Evolutionary conservation across 768 basidiomycete genomes (phyloP), one percentile per base, ranked within the genome.

Genomic region (Lactifluus rugatus): DNA sequence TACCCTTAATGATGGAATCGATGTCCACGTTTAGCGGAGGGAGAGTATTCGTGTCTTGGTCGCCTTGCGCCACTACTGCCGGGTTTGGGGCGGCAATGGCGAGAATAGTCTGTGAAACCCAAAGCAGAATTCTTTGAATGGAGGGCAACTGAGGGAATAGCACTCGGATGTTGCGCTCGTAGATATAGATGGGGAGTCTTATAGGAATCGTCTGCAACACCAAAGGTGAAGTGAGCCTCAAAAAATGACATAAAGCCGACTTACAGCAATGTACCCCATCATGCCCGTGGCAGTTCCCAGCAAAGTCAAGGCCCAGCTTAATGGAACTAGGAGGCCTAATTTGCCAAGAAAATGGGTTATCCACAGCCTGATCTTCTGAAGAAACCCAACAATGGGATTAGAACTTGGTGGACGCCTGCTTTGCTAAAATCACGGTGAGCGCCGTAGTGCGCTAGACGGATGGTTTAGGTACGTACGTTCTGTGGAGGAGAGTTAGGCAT

Each of bases 81-180:
- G 17, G 28, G 2, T n/a, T 8, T 2, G 36, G 45, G 36, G 41
- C 26, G 1, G 17, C 8, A 2, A n/a, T n/a, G n/a, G 21, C 17
- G 17, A 53, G 45, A 8, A 53, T 11, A 0, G 28, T 23, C 13
- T 45, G 32, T 19, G 51, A 45, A 9, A 32, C 14, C 13, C n/a
- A 16, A 17, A 28, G 13, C 7, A 59, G 26, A 34, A 28, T 11
- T 10, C 2, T 28, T 48, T 25, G 52, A 19, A 59, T 17, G 16
- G 58, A 59, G 13, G 58, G 58, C n/a, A 59, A 28, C 34, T 23
- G 13, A 8, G 58, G 58, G 32, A 59, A 55, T 39, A 37, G 34
- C 19, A 16, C 48, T 25, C 58, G 53, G 23, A 59, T n/a, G 9
- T 32, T 31, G 11, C 34, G 48, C n/a, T 59, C 58, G 26, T 59